Base-by-base conservation (phyloP, 106 monocot genomes). In the Allium sativum region DNA sequence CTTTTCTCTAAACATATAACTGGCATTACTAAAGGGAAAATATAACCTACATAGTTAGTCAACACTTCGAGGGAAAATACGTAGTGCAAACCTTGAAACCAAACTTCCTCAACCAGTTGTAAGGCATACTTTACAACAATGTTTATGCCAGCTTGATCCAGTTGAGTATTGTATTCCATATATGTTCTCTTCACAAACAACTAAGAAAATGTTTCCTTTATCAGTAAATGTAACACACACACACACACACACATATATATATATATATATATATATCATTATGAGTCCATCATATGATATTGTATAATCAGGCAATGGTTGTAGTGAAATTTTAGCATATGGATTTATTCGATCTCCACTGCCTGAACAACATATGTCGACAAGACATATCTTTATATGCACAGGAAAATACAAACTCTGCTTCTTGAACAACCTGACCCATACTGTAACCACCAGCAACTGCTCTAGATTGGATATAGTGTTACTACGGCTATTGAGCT, bases 391-490 rank as follows among this genome's bases (percentile, higher is more conserved):
- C 95, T 55, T 98, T 96, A 64, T 19, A 62, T 21, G 52, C 66
- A 15, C 52, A 68, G 56, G 8, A 67, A 59, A 47, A 98, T 44
- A 79, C 65, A 69, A 91, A 91, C 68, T 88, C 87, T 31, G 87
- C 82, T 71, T 98, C 96, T 50, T 91, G 96, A 69, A 98, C 87
- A 59, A 94, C 90, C 66, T 98, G 96, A 4, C 96, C 96, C 96
- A 98, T 98, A 67, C 91, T 92, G 68, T 91, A 98, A 43, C 87
- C 79, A 66, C 91, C 96, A 69, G 76, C 50, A 59, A 81, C 73
- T 67, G 82, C 65, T 73, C 87, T 77, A 14, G 82, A 74, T 66
- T 88, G 55, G 84, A 68, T 42, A 82, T 55, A 31, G 67, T 70
- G 72, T 58, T 64, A 60, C 79, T 79, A 64, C 81, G 74, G 31